Conservation (phyloP, 495 filamentous ascomycete species). For the Gamarada debralockiae region DNA sequence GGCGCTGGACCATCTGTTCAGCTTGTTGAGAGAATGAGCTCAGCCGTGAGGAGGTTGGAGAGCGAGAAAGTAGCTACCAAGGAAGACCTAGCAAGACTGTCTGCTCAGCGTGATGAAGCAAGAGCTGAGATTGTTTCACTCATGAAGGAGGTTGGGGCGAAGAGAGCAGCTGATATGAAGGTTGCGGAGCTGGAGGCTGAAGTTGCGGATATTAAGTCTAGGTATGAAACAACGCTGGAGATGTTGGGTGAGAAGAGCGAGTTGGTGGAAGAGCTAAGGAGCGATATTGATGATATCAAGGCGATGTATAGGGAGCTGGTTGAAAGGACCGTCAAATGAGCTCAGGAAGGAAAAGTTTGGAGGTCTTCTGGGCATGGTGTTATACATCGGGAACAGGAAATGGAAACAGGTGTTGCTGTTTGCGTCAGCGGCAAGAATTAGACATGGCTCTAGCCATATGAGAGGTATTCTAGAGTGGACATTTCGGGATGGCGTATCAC, state of each 20-base stretch:
- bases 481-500: too few relatives aligned
- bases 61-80: conserved; percentile 81
- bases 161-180: conserved; percentile 52
- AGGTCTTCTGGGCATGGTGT: too few relatives aligned
- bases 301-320: conserved; percentile 91
- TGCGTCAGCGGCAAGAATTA: too few relatives aligned
- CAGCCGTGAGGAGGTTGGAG: conserved; percentile 84
- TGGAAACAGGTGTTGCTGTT: too few relatives aligned
- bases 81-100: conserved; percentile 79
- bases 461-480: too few relatives aligned
- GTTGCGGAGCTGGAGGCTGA: conserved; percentile 64
- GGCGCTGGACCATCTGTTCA: conserved; percentile 92
- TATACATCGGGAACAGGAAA: too few relatives aligned
- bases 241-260: conserved; percentile 98
- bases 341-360: background rate
- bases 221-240: conserved; percentile 89
- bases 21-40: conserved; percentile 93
- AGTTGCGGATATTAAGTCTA: conserved; percentile 56
- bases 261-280: conserved; percentile 81
- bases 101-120: conserved; percentile 82
- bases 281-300: conserved; percentile 90
- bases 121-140: conserved; percentile 83
- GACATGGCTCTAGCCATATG: too few relatives aligned
- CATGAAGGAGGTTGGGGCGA: conserved; percentile 79
- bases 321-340: conserved; percentile 72